Base-by-base conservation (phyloP, 2,329 filamentous ascomycete species). In the Trichophyton equinum region DNA sequence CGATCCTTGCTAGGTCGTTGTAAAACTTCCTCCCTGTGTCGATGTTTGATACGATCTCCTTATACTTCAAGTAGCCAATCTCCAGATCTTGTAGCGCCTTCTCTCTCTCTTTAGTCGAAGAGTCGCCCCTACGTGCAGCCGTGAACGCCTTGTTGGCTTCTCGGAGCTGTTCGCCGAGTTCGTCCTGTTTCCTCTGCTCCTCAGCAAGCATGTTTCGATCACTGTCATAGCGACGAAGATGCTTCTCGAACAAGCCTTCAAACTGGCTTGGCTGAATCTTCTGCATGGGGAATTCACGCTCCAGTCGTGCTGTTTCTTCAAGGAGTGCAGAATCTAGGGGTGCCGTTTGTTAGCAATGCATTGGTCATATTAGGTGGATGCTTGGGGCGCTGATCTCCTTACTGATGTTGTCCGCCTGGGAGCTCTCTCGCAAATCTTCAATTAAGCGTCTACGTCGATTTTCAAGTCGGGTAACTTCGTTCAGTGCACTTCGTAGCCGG, bases 1-100 rank as follows among this genome's bases (percentile, higher is more conserved):
- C 88, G 64, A 97, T 91, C 73, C 87, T 89, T 55, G 88, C 89
- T 3, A 99, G 80, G 69, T 97, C 91, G 67, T 99, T 99, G 77
- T 97, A 99, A 71, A 99, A 99, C 72, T 94, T 96, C 59, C 92
- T 81, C 0, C 90, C 94, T 0, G 88, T 89, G 65, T 97, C 92
- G 2, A 96, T 80, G 70, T 97, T 96, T 65, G 84, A 89, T 61
- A 96, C 85, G 61, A 97, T 89, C 72, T 99, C 92, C 75, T 96
- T 96, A 78, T 97, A 97, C 75, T 92, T 95, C 73, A 91, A 85
- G 71, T 95, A 97, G 0, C 90, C 92, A 65, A 88, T 91, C 72
- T 97, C 92, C 8, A 99, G 78, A 64, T 82, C 85, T 73, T 99
- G 94, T 57, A 99, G 76, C 0, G 90, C 91, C 66, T 87, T 82